Evolutionary conservation across 768 basidiomycete species (phyloP).

Genomic region (Naganishia kalamii): DNA sequence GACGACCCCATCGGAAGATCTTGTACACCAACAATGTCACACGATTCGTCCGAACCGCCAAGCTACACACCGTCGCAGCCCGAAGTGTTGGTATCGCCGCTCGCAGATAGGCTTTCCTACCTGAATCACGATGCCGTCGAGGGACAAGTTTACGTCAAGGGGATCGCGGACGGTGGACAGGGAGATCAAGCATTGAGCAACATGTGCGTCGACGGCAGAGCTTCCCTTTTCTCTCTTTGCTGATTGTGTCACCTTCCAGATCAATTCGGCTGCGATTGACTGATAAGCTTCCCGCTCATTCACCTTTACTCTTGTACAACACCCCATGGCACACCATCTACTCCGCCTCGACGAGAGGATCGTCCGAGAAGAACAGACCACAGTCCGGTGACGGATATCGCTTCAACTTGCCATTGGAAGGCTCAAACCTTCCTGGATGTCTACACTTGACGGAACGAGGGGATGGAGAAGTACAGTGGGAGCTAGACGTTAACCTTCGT

Average conservation of each 20-base stretch:
- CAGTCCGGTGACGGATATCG: constrained; percentile 22
- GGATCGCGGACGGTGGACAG: constrained; percentile 30
- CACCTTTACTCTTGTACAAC: constrained; percentile 24
- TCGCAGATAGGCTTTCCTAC: constrained; percentile 42
- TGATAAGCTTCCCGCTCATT: constrained; percentile 30
- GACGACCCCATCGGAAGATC: too few species aligned
- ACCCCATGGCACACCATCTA: constrained; percentile 23
- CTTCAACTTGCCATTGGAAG: constrained; percentile 33
- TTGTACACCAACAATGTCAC: not conserved
- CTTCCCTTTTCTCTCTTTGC: constrained; percentile 22
- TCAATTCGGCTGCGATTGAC: constrained; percentile 30
- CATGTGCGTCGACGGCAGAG: constrained; percentile 23
- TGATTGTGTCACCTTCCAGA: constrained; percentile 16
- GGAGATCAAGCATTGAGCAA: constrained; percentile 2
- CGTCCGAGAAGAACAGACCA: not conserved
- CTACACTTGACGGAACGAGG: constrained; percentile 32
- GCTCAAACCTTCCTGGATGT: constrained; percentile 34
- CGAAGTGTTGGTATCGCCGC: constrained; percentile 38
- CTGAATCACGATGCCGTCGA: constrained; percentile 38
- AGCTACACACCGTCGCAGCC: constrained; percentile 36
- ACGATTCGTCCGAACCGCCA: constrained; percentile 25
- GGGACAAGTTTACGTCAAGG: constrained; percentile 44
- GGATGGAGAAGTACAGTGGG: constrained; percentile 35
- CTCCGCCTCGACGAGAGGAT: constrained; percentile 27
- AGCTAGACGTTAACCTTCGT: constrained; percentile 29